Percentiles rank a stretch among this genome's conserved stretches.
Evolutionary conservation across 148 eudicot species (phyloP).

Genomic region (Vaccinium darrowii): DNA sequence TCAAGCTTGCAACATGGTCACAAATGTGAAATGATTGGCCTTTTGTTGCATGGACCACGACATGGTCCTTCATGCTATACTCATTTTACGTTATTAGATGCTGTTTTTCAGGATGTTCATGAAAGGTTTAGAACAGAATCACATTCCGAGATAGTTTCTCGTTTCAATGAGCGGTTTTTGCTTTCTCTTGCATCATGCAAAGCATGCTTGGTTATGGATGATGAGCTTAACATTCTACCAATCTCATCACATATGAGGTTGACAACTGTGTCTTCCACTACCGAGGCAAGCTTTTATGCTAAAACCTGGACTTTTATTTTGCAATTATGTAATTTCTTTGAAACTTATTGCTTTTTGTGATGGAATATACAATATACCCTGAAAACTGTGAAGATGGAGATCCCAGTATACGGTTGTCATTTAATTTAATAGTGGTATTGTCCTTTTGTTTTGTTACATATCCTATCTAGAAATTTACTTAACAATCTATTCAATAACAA

Average conservation of each 20-base stretch:
- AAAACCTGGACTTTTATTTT: background rate
- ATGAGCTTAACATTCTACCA: slow-evolving; percentile 81
- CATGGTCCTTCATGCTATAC: background rate
- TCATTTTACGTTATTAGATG: background rate
- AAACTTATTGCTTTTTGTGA: background rate
- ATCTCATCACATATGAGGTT: slow-evolving; percentile 84
- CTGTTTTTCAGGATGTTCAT: slow-evolving; percentile 75
- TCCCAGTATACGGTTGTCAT: background rate
- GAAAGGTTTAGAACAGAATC: slow-evolving; percentile 88
- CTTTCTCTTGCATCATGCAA: slow-evolving; percentile 82
- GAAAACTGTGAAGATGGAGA: background rate
- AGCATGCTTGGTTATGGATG: slow-evolving; percentile 85
- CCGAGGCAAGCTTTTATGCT: slow-evolving; percentile 51
- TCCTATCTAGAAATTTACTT: background rate
- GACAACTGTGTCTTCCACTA: slow-evolving; percentile 42
- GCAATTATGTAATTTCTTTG: background rate
- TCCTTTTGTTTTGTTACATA: background rate
- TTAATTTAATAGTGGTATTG: background rate
- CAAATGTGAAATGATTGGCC: background rate
- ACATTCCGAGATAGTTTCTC: slow-evolving; percentile 64
- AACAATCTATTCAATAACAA: background rate
- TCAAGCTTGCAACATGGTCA: background rate
- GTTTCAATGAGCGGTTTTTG: slow-evolving; percentile 89
- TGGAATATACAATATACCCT: background rate
- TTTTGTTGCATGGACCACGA: background rate